Evolutionary conservation across 352 stramenopile species (phyloP), one percentile per base, ranked within the genome.

Genomic region (Blastocystis sp.): DNA sequence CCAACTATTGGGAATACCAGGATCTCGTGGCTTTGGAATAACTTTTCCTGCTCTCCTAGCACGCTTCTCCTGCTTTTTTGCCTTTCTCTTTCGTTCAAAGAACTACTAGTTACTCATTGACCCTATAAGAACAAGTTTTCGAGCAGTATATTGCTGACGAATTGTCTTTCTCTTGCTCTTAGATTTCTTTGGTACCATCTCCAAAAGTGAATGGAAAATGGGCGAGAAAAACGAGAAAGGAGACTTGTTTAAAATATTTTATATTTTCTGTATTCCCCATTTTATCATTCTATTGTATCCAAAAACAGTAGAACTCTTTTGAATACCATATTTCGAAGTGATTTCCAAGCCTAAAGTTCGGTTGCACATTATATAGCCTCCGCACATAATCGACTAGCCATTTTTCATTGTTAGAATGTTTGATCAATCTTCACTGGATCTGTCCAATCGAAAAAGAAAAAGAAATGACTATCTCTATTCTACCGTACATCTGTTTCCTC

Each of bases 1-100:
- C 90, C 90, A 91, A 37, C 54, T 81, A 62, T 91, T 91, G 24
- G 89, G 89, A 37, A 91, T 91, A 33, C 66, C 78, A 33, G 78
- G 78, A 42, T 89, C 78, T 1, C 78, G 17, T 56, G 5, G 78
- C 27, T 79, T 79, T 37, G 30, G 78, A 7, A 66, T 89, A 37
- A 79, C 48, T 42, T 79, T 89, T 78, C 78, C 78, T 66, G 51
- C 78, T 30, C 51, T 37, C 11, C 44, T 15, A 24, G 66, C 66
- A 37, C 66, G 60, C 51, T 89, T 89, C 3, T 30, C 78, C 3
- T 62, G 48, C 78, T 89, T 89, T 33, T 62, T 78, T 5, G 48
- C 60, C 40, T 89, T 89, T 79, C 57, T 35, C 60, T 89, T 89
- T 17, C 66, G 40, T 6, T 42, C 53, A 89, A 89, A 84, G 56